Base-by-base conservation (phyloP, 2,329 filamentous ascomycete species). In the Sphaerostilbella broomeana region DNA sequence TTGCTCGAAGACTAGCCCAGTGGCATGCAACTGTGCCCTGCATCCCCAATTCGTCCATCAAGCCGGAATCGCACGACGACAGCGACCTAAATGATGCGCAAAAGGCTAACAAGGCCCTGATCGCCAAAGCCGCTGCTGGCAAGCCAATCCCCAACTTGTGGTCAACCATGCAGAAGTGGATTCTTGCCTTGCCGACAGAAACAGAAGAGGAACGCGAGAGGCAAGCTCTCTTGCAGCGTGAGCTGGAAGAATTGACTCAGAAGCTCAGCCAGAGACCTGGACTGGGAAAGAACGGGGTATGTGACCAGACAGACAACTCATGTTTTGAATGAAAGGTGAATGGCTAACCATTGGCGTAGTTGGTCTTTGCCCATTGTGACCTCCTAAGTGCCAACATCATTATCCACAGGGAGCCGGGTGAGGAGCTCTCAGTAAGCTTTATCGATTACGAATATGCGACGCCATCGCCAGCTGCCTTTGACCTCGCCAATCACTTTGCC, bases 381-480 rank as follows among this genome's bases (percentile, higher is more conserved):
- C 76, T 98, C 17, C 72, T 98, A n/a, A 87, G 84, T 60, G 92
- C 89, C 50, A 98, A 98, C 59, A 86, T 98, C 49, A 97, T 98
- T 55, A 78, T 95, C 48, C 72, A 86, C 49, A 57, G 54, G 30
- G 50, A 62, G 20, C 54, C 51, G 18, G 52, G 59, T 11, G 55
- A 64, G 20, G 59, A 51, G 37, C 50, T 61, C 22, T 58, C 69
- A 17, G 68, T 74, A 34, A 71, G 77, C 56, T 97, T 98, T 64
- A 98, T 98, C 60, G 92, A 98, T 65, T 98, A 97, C 68, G 92
- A 98, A 63, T 98, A 98, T 63, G 88, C 89, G 11, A 92, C 87
- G 4, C 89, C 92, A 3, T 90, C 89, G 1, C 90, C 90, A 2
- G 88, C 89, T 4, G 89, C 90, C 2, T 98, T 98, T 63, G 92